Evolutionary conservation across 2,329 filamentous ascomycete species (phyloP).

Genomic region (Fusarium siculi): DNA sequence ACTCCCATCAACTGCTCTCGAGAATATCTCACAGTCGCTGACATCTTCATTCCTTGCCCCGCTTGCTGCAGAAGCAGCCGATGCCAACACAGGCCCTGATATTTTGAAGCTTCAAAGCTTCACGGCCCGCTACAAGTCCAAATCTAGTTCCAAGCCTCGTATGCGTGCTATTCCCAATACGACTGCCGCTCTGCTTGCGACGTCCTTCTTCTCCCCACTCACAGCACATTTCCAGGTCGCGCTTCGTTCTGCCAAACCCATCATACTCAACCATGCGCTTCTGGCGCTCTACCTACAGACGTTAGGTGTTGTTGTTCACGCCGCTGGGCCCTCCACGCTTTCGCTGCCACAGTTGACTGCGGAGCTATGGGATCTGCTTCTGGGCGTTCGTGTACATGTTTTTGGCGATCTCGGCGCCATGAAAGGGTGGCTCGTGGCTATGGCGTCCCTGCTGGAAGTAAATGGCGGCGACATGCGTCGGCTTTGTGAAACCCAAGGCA

Average conservation of each 20-base stretch:
- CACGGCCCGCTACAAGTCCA: constrained; percentile 66
- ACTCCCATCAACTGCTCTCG: constrained; percentile 69
- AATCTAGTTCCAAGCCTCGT: constrained; percentile 51
- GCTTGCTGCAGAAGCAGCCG: constrained; percentile 82
- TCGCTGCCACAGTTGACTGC: constrained; percentile 82
- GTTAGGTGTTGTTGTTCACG: constrained; percentile 82
- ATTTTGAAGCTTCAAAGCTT: constrained; percentile 91
- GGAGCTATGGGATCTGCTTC: constrained; percentile 85
- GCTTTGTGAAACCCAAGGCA: constrained; percentile 78
- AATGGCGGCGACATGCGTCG: constrained; percentile 77
- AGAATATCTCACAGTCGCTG: constrained; percentile 74
- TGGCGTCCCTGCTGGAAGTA: constrained; percentile 84
- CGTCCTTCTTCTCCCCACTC: constrained; percentile 87
- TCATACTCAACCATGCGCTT: constrained; percentile 79
- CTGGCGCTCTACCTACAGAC: constrained; percentile 87
- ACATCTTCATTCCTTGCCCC: constrained; percentile 81
- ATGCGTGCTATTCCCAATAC: constrained; percentile 76
- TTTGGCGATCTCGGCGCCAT: constrained; percentile 73
- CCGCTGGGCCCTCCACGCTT: constrained; percentile 82
- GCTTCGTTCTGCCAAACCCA: constrained; percentile 60
- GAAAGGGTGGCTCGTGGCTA: constrained; percentile 79
- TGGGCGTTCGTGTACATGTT: constrained; percentile 70
- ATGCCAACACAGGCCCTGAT: constrained; percentile 81
- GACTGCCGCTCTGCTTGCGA: constrained; percentile 78
- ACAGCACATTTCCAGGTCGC: constrained; percentile 81